Evolutionary conservation across 2,329 filamentous ascomycete genomes (phyloP).

Genomic region (Cladobotryum mycophilum): DNA sequence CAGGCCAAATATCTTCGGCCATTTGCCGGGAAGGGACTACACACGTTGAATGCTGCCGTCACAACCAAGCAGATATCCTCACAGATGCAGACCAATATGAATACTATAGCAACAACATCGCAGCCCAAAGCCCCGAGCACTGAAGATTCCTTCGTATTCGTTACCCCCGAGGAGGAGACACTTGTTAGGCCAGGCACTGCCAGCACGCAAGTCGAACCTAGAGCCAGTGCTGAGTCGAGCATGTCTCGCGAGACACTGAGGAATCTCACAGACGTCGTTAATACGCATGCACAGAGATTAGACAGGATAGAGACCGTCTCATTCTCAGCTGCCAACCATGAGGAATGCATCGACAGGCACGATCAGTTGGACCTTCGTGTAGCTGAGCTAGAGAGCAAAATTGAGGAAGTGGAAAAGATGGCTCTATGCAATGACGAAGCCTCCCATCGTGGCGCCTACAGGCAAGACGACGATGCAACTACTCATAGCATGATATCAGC

Average conservation of each 20-base stretch:
- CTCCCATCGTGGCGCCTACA: conserved; percentile 30
- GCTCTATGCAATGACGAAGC: conserved; percentile 40
- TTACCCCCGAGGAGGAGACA: conserved; percentile 13
- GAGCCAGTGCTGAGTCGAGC: conserved; percentile 14
- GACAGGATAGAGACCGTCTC: conserved; percentile 65
- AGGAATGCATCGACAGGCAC: conserved; percentile 62
- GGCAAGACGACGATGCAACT: conserved; percentile 37
- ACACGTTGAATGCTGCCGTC: conserved; percentile 41
- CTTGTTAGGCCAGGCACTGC: conserved; percentile 16
- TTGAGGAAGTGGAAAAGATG: conserved; percentile 54
- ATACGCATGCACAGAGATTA: conserved; percentile 58
- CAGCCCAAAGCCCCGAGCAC: conserved; percentile 14
- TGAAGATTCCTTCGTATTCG: conserved; percentile 21
- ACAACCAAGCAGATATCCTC: conserved; percentile 23
- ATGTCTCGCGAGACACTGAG: conserved; percentile 34
- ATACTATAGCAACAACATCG: conserved; percentile 5
- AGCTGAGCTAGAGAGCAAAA: conserved; percentile 59
- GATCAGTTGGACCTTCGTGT: conserved; percentile 62
- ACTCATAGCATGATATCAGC: conserved; percentile 42
- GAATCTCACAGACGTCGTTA: conserved; percentile 46
- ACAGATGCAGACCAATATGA: conserved; percentile 10
- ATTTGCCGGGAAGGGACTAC: conserved; percentile 49
- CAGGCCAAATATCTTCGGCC: conserved; percentile 46
- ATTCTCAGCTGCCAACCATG: conserved; percentile 59
- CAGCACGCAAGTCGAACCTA: conserved; percentile 24